Base-by-base conservation (phyloP, 2,329 filamentous ascomycete species). In the Rhynchosporium agropyri region DNA sequence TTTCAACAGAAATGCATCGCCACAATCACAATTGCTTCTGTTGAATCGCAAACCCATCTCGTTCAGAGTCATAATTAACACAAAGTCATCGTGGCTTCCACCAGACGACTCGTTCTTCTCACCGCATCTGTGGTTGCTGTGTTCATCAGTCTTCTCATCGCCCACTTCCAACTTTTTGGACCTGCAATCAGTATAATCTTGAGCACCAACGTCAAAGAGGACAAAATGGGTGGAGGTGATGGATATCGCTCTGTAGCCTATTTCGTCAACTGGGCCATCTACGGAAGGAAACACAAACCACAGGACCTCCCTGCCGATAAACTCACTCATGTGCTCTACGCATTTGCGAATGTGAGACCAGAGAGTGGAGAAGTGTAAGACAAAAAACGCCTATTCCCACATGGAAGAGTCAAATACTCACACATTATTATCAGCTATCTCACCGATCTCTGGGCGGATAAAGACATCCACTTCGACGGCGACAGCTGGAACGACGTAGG, bases 301-400 rank as follows among this genome's bases (percentile, higher is more conserved):
- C 89, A 96, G 73, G 87, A 96, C 73, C 83, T 98, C 5, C 90
- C 91, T 0, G 86, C 83, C 3, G 84, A 92, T 60, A 89, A 91
- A 61, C 84, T 97, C 48, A 98, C 93, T 0, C 94, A 98, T 73
- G 78, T 98, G 4, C 85, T 97, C 15, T 97, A 97, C 69, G 81
- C 93, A 15, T 98, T 98, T 77, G 94, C 91, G 73, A 96, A 97
- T 74, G 85, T 97, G 63, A 84, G 85, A 3, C 82, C 87, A 2
- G 90, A 94, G 3, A 86, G 83, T 38, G 94, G 94, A 56, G 91
- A 96, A 76, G 92, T 96, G 76, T 89, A 76, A 69, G 73, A 69
- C 28, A 13, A 36, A 33, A 9, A 20, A 8, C n/a, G 12, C 20
- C 20, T 3, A 20, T 20, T 20, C 20, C 20, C 20, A 20, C 20